A percentile compares a stretch with the other conserved stretches of the same genome.
Conservation (phyloP, 2,329 filamentous ascomycete genomes). For the Amesomyces nigricolor region DNA sequence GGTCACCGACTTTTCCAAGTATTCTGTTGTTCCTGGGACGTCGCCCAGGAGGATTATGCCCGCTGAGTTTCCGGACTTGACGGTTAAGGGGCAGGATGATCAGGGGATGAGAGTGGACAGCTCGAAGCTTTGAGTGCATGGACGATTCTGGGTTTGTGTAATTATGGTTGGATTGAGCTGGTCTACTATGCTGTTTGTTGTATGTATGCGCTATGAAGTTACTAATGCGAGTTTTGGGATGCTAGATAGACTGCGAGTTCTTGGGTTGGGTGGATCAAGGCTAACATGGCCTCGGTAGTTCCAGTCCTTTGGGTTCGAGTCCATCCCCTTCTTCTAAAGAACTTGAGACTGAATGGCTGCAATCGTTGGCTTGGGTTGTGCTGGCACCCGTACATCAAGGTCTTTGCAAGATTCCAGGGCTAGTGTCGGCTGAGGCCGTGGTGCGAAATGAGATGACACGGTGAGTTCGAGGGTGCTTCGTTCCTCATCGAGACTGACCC, state of each 20-base stretch:
- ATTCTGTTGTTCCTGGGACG: conserved; percentile 60
- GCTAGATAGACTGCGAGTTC: no score
- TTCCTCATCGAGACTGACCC: no score
- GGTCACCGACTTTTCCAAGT: conserved; percentile 65
- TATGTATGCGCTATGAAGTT: background rate
- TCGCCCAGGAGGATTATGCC: conserved; percentile 75
- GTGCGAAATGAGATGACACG: conserved; percentile 2
- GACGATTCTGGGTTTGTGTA: background rate
- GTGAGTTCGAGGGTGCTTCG: background rate
- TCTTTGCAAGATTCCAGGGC: no score
- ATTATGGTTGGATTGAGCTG: background rate
- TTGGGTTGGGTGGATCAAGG: background rate
- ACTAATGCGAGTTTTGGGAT: background rate
- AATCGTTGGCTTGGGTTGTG: background rate
- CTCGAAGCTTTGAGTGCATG: conserved; percentile 30
- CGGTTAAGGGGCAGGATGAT: conserved; percentile 72
- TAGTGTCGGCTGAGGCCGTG: no score
- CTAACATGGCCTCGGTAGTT: background rate
- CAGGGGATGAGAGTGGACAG: conserved; percentile 71
- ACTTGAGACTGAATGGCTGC: no score
- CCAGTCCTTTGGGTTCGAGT: background rate
- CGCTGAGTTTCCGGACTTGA: conserved; percentile 58
- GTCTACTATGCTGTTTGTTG: background rate
- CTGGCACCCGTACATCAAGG: no score
- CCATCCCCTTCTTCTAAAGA: no score